These are phyloP conservation scores for Emericellopsis atlantica DNA, from an alignment of 2,329 filamentous ascomycete genomes.

Conservation along the genomic window DNA sequence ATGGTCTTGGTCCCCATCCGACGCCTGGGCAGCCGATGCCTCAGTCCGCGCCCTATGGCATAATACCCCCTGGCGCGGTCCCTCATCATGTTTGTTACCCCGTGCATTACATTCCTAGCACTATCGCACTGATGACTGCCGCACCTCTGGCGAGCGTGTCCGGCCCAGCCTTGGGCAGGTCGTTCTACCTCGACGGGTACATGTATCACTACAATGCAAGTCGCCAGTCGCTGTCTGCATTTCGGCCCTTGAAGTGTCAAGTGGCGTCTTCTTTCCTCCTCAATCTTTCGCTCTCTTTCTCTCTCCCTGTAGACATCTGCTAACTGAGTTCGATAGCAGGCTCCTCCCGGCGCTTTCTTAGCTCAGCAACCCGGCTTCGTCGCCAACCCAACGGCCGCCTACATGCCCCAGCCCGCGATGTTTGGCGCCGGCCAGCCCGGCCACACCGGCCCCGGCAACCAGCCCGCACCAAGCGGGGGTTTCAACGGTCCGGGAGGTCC, in stretches of 20 bases:
- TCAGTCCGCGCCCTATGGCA: neutral
- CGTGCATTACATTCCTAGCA: neutral
- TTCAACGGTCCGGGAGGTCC: neutral
- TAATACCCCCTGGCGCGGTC: neutral
- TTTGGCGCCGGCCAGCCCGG: neutral
- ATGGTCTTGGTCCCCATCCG: conserved; percentile 7
- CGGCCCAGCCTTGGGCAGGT: too few relatives aligned
- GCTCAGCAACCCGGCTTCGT: conserved; percentile 18
- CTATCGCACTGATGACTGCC: too few relatives aligned
- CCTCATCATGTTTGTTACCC: neutral
- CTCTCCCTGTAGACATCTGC: neutral
- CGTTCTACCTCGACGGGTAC: neutral
- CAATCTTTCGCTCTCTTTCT: neutral
- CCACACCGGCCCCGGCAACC: conserved; percentile 3
- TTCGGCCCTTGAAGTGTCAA: neutral
- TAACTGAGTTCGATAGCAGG: neutral
- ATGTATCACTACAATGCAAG: conserved; percentile 26
- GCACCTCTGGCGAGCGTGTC: too few relatives aligned
- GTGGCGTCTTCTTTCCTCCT: too few relatives aligned
- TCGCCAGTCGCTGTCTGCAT: conserved; percentile 6
- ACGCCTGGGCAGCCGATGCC: neutral
- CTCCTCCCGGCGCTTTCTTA: conserved; percentile 8
- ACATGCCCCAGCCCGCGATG: conserved; percentile 3
- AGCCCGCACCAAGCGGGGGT: neutral
- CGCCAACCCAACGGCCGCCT: conserved; percentile 3